Percentiles rank a stretch among this genome's conserved stretches.
These are phyloP conservation scores for Chrysoporthe deuterocubensis DNA, from an alignment of 2,329 filamentous ascomycete species.

Conservation along the genomic window DNA sequence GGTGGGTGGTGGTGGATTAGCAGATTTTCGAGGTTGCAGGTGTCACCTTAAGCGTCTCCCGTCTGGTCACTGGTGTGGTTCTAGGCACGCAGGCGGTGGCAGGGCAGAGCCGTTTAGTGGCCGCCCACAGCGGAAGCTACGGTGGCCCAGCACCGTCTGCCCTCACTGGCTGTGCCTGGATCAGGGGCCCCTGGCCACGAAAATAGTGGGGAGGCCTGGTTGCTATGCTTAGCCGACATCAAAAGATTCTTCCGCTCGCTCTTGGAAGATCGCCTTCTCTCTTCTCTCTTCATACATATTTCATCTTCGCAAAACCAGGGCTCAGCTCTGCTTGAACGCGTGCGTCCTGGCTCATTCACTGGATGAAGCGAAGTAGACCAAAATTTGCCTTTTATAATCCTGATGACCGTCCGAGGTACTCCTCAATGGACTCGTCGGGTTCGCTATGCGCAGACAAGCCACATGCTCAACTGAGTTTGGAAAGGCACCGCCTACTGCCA, in stretches of 20 bases:
- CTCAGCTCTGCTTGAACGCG: conserved; percentile 40
- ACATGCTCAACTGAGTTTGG: background rate
- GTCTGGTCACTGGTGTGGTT: conserved; percentile 13
- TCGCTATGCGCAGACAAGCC: conserved; percentile 25
- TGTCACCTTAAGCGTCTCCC: conserved; percentile 1
- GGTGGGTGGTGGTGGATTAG: conserved; percentile 5
- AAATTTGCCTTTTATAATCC: conserved; percentile 30
- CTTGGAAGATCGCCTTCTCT: conserved; percentile 35
- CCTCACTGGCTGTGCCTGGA: conserved; percentile 1
- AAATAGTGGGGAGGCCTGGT: conserved; percentile 2
- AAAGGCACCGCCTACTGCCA: background rate
- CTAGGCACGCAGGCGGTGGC: conserved; percentile 8
- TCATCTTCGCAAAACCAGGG: conserved; percentile 44
- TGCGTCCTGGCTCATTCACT: conserved; percentile 25
- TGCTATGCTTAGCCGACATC: conserved; percentile 1
- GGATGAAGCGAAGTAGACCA: conserved; percentile 28
- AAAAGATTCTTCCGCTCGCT: background rate
- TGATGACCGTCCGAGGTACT: conserved; percentile 24
- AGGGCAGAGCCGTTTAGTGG: background rate
- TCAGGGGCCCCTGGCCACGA: background rate
- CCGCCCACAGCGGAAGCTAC: conserved; percentile 11
- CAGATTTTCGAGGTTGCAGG: conserved; percentile 4
- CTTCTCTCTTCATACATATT: conserved; percentile 53
- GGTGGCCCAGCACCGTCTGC: conserved; percentile 5
- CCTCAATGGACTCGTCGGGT: conserved; percentile 32